Conservation (phyloP, 1,284 basidiomycete genomes). For the Fomitopsis schrenkii region DNA sequence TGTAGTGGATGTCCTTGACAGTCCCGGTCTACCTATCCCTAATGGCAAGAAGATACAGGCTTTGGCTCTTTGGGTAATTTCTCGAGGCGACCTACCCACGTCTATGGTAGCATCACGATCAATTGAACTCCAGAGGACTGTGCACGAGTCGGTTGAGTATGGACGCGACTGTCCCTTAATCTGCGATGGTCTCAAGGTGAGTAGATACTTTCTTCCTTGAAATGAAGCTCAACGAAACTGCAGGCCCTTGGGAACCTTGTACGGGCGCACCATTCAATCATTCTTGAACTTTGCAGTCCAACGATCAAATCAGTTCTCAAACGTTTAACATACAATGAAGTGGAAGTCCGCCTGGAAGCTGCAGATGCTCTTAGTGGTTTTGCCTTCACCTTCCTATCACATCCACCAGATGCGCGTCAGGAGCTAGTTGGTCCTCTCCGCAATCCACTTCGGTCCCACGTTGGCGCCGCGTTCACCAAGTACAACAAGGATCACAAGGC, state of each 20-base stretch:
- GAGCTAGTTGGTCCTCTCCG: constrained; percentile 13
- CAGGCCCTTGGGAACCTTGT: constrained; percentile 15
- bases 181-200: constrained; percentile 42
- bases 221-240: not conserved
- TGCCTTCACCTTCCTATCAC: constrained; percentile 26
- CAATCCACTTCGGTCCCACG: constrained; percentile 22
- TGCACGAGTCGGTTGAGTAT: constrained; percentile 30
- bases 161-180: constrained; percentile 4
- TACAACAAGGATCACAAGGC: constrained; percentile 1
- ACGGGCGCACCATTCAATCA: constrained; percentile 39
- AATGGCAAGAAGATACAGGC: constrained; percentile 42
- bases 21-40: constrained; percentile 33
- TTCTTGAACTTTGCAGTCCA: constrained; percentile 21
- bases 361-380: constrained; percentile 38
- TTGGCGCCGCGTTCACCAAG: constrained; percentile 21
- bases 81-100: constrained; percentile 41
- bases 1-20: constrained; percentile 30
- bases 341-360: constrained; percentile 33
- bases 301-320: constrained; percentile 36
- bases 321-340: constrained; percentile 29
- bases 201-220: not conserved
- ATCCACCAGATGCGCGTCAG: constrained; percentile 8
- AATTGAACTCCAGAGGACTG: constrained; percentile 25
- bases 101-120: constrained; percentile 29
- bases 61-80: constrained; percentile 45